Evolutionary conservation across 257 asterid genomes (phyloP).

Genomic region (Eucommia ulmoides): DNA sequence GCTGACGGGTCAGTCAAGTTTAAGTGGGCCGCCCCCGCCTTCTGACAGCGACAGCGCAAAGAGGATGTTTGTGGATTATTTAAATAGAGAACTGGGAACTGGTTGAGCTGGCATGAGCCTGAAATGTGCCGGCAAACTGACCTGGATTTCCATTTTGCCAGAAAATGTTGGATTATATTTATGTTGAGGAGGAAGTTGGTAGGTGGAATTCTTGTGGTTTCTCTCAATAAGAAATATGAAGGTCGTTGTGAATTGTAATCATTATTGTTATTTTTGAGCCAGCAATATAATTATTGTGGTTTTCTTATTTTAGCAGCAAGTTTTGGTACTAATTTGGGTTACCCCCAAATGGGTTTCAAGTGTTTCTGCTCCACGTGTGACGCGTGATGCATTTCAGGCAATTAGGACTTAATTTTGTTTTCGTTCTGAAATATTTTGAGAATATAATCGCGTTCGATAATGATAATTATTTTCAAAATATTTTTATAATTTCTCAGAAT

Average conservation of each 20-base stretch:
- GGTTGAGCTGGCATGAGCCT: slow-evolving; percentile 13
- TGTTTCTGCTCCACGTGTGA: no score
- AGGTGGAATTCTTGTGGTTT: no score
- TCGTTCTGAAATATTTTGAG: no score
- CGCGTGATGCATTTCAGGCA: no score
- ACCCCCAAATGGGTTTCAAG: no score
- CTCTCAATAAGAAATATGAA: background rate
- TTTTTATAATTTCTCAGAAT: no score
- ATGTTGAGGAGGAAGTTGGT: no score
- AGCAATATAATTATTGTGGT: background rate
- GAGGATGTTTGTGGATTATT: slow-evolving; percentile 96
- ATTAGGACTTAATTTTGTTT: no score
- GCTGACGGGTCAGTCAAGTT: slow-evolving; percentile 78
- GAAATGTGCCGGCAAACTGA: background rate
- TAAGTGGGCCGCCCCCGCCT: slow-evolving; percentile 91
- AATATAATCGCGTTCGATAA: no score
- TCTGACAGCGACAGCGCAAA: slow-evolving; percentile 76
- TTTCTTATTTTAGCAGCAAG: no score
- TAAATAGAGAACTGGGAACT: slow-evolving; percentile 69
- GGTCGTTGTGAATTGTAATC: background rate
- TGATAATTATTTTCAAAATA: no score
- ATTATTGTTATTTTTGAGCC: background rate
- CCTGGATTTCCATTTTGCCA: background rate
- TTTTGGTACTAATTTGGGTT: no score
- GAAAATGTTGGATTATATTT: background rate